Base-by-base conservation (phyloP, 139 green algal genomes). In the Chlorella sorokiniana region DNA sequence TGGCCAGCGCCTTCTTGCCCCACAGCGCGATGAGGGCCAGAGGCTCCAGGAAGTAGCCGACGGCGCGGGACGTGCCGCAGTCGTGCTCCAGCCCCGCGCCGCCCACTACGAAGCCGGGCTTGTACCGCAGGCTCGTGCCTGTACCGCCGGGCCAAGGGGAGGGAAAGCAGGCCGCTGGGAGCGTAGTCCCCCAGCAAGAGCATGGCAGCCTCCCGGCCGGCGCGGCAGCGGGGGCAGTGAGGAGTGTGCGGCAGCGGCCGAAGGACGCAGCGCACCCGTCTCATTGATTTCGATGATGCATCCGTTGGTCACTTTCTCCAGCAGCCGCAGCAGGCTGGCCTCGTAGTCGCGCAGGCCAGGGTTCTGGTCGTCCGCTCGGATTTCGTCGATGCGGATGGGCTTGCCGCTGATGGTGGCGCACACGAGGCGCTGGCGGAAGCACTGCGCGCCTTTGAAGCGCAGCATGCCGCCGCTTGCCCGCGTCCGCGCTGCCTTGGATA, bases 221-320 rank as follows among this genome's bases (percentile, higher is more conserved):
- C 27, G 25, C 9, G 27, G n/a, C n/a, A n/a, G n/a, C n/a, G n/a
- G n/a, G n/a, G n/a, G n/a, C n/a, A n/a, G n/a, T n/a, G n/a, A n/a
- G n/a, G 48, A 56, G 16, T 56, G 48, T 56, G 48, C 48, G 16
- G 48, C 48, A 56, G 16, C 48, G 16, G 48, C n/a, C n/a, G n/a
- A n/a, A n/a, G n/a, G n/a, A n/a, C 23, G 56, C 56, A 48, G 64
- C 84, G 41, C 81, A 95, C 95, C 96, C 83, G 97, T 98, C 63
- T 99, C 94, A 56, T 98, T 98, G 80, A 99, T 99, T 52, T 98
- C 95, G 1, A 99, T 92, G 0, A 93, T 78, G 65, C 93, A 98
- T 25, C 97, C 97, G 78, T 98, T 95, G 0, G 94, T 97, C 11
- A 99, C 65, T 80, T 98, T 99, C 67, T 99, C 97, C 1, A 99